Evolutionary conservation across 2,329 filamentous ascomycete species (phyloP).

Genomic region (Colletotrichum sidae): DNA sequence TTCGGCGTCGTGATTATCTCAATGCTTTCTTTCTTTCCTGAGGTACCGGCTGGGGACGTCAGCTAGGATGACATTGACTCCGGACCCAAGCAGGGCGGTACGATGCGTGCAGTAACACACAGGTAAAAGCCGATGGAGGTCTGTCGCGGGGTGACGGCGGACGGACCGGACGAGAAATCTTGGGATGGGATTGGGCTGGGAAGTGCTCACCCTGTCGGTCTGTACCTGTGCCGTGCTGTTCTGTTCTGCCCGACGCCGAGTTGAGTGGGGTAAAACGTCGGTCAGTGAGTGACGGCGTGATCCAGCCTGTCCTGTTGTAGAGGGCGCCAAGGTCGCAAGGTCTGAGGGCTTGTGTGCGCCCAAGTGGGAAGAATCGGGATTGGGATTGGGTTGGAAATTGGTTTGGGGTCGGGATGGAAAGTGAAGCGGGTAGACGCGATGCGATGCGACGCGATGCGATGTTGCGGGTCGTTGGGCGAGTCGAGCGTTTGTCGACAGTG

Average conservation of each 20-base stretch:
- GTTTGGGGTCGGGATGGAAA: slow-evolving; percentile 1
- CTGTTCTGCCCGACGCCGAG: slow-evolving; percentile 14
- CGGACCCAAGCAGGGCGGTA: too few relatives aligned
- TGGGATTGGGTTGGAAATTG: slow-evolving; percentile 25
- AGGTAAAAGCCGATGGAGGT: too few relatives aligned
- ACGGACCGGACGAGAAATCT: neutral
- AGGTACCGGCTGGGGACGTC: too few relatives aligned
- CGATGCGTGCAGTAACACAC: too few relatives aligned
- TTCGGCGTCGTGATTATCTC: too few relatives aligned
- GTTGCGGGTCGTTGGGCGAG: slow-evolving; percentile 10
- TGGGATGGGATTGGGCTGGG: neutral
- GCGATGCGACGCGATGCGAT: slow-evolving; percentile 1
- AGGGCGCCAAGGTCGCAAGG: slow-evolving; percentile 32
- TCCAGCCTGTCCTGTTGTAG: slow-evolving; percentile 26
- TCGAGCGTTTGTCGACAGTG: neutral
- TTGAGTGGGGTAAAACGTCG: slow-evolving; percentile 30
- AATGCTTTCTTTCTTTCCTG: too few relatives aligned
- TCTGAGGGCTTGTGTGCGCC: slow-evolving; percentile 30
- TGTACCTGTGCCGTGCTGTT: slow-evolving; percentile 20
- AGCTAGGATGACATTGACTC: too few relatives aligned
- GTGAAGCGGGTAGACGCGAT: slow-evolving; percentile 9
- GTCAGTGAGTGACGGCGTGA: slow-evolving; percentile 29
- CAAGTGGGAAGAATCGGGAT: neutral
- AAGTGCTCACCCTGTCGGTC: slow-evolving; percentile 18
- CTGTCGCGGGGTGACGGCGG: too few relatives aligned